Evolutionary conservation across 2,329 filamentous ascomycete species (phyloP), one percentile per base, ranked within the genome.

Genomic region (Leptoxyphium fumago): DNA sequence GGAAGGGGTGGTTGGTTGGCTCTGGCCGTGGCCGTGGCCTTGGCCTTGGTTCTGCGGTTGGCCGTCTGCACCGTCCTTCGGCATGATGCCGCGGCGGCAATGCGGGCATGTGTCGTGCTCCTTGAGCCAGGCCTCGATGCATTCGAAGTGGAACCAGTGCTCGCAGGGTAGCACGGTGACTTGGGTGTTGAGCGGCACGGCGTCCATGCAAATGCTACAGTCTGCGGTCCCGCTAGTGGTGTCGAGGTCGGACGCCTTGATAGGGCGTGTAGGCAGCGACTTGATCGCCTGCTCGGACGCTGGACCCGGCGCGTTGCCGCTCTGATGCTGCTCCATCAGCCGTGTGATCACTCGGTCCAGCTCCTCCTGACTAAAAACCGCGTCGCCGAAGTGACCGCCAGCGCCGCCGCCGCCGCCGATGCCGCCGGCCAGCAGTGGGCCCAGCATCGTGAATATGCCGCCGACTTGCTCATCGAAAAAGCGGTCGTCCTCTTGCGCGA

Each of bases 131-230:
- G 83, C 71, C 18, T 78, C 73, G 29, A 91, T 83, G 55, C 89
- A 96, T 21, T 75, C 69, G 46, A 80, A 80, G 57, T 95, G 89
- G 61, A 94, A 96, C 85, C 86, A 94, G 58, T 98, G 91, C 46
- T 78, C 82, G 64, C 91, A 98, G 0, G 87, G 87, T 42, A 98
- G 64, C 39, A 80, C 73, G 0, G 83, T 75, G 5, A 89, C 84
- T 58, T 84, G 78, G 28, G 84, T 78, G 10, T 78, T 82, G 30
- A 83, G 58, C 21, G 76, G 72, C 48, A 93, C 80, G 26, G 84
- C 76, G 44, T 95, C 87, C 69, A 96, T 94, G 64, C 91, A 98
- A 46, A 98, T 94, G 30, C 84, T 88, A 61, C 91, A 98, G 57
- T 95, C 88, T 1, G 74, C 76, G 42, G 69, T 73, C 38, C 78